Evolutionary conservation across 208 protist species (phyloP), one percentile per base, ranked within the genome.

Genomic region (Acanthamoeba quina): DNA sequence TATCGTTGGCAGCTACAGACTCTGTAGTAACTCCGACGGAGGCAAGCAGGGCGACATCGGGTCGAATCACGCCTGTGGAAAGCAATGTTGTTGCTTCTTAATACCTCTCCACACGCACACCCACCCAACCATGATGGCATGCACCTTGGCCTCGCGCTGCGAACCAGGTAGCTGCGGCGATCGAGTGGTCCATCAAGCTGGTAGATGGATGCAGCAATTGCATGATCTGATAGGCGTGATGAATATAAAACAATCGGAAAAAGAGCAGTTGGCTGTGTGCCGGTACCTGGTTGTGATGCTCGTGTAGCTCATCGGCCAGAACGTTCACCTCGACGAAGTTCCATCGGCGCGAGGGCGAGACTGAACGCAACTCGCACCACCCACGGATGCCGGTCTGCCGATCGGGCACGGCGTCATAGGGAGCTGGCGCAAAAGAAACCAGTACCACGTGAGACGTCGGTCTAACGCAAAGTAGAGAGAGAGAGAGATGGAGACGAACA

Each of bases 281-380:
- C 13, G 6, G 34, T 47, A 92, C 70, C 44, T 93, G 52, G 41
- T 76, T 76, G 21, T 93, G 89, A 21, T 93, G 70, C 47, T 82
- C 24, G 89, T 82, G 37, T 19, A 93, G 26, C 26, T 93, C 89
- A 13, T 93, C 47, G 49, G 44, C 70, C n/a, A 68, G 62, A 7
- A 93, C 68, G 54, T 93, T 93, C 15, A 93, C 89, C 26, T 93
- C 89, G 15, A 93, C 70, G 37, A 93, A 93, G 49, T 93, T 93
- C 66, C 62, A 93, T 21, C 29, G 89, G 5, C 89, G 64, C n/a
- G 47, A 29, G 4, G 89, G 89, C 10, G 89, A 54, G 24, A 82
- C 31, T 44, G 54, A 24, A 29, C 70, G 49, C 68, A 93, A 44
- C 56, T 93, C 89, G 7, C 49, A 24, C 89, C 89, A 93, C 13